A percentile compares a stretch with the other conserved stretches of the same genome.
Conservation (phyloP, 1,284 basidiomycete genomes). For the Pseudozyma tsukubaensis region DNA sequence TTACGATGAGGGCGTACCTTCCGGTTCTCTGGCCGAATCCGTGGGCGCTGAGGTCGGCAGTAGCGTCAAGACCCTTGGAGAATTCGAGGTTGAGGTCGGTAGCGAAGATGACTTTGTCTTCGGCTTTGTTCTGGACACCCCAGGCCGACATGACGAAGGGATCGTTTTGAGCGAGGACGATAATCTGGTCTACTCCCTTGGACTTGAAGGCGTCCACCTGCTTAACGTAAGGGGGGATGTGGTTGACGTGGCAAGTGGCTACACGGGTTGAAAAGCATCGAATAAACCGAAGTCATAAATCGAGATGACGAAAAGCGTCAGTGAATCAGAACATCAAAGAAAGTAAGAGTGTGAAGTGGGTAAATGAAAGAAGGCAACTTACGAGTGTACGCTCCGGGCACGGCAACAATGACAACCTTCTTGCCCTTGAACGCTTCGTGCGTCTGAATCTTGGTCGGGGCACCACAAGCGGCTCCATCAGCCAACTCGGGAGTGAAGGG, state of each 20-base stretch:
- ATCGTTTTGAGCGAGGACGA: conserved; percentile 70
- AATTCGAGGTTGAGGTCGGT: conserved; percentile 77
- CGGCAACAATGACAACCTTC: conserved; percentile 82
- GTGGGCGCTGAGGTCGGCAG: conserved; percentile 73
- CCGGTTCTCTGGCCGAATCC: conserved; percentile 77
- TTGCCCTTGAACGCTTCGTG: conserved; percentile 80
- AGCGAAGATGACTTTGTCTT: conserved; percentile 79
- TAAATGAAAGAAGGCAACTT: conserved; percentile 9
- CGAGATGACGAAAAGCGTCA: background rate
- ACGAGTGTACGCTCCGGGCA: conserved; percentile 76
- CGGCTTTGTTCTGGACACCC: conserved; percentile 76
- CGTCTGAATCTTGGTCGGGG: conserved; percentile 70
- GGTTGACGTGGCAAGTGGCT: conserved; percentile 65
- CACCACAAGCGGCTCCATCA: conserved; percentile 69
- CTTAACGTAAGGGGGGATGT: conserved; percentile 77
- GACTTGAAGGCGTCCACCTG: conserved; percentile 78
- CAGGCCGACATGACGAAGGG: conserved; percentile 73
- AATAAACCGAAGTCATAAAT: no score
- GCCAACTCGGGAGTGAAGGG: conserved; percentile 78
- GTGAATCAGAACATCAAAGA: background rate
- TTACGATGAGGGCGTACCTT: conserved; percentile 78
- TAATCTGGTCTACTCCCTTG: conserved; percentile 77
- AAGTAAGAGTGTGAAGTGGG: background rate
- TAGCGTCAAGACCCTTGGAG: conserved; percentile 76
- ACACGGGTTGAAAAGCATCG: background rate